phyloP scores from a whole-genome alignment of 768 basidiomycete genomes.

The Amanita muscaria region DNA sequence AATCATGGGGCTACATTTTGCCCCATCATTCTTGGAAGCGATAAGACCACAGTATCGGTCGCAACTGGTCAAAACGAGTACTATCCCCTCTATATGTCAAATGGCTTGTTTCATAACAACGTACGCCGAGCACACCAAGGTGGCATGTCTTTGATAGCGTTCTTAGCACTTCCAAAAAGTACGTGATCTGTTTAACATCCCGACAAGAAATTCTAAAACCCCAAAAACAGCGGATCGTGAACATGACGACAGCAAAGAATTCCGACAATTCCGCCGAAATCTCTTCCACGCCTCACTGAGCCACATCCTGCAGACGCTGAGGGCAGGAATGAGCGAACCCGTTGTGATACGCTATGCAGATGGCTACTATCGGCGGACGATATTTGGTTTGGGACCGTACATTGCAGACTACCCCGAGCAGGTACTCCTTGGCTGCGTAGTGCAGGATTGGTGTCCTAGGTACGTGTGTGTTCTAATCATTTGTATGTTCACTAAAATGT shows the following conservation, averaged over 20 bases:
- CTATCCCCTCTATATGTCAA: constrained; percentile 25
- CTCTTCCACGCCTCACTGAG: too few species aligned
- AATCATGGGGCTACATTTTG: constrained; percentile 22
- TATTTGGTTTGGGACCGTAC: constrained; percentile 26
- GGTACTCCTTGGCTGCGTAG: constrained; percentile 21
- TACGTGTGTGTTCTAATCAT: constrained; percentile 10
- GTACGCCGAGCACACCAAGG: constrained; percentile 23
- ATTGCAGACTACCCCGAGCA: constrained; percentile 34
- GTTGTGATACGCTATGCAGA: constrained; percentile 20
- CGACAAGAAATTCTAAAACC: too few species aligned
- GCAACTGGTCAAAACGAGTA: constrained; percentile 29
- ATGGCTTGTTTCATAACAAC: constrained; percentile 25
- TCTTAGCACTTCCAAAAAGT: too few species aligned
- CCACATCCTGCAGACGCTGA: too few species aligned
- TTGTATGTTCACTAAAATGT: too few species aligned
- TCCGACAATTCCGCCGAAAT: too few species aligned
- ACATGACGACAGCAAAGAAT: too few species aligned
- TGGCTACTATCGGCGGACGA: constrained; percentile 18
- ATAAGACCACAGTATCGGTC: constrained; percentile 31
- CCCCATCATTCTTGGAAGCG: constrained; percentile 26
- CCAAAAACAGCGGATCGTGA: too few species aligned
- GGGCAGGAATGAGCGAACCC: constrained; percentile 11
- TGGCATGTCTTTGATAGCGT: constrained; percentile 13
- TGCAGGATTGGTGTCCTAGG: constrained; percentile 29
- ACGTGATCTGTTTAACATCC: too few species aligned